Conservation (phyloP, 305 asterid species). For the Nicotiana rustica region DNA sequence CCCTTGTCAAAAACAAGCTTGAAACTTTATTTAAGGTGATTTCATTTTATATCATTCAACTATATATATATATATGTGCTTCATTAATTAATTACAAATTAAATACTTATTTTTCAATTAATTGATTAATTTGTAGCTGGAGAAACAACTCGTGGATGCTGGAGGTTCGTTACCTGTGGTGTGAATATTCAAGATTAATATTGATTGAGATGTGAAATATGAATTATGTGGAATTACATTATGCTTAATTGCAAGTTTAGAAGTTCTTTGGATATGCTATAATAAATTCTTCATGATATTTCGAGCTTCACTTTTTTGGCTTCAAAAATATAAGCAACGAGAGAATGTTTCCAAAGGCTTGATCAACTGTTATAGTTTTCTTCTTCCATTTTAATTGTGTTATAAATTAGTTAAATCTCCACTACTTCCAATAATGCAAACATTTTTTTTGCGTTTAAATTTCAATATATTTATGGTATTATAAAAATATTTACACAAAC, state of each 20-base stretch:
- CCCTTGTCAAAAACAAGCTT: constrained; percentile 20
- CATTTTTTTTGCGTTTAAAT: no score
- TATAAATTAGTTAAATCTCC: no score
- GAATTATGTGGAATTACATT: constrained; percentile 1
- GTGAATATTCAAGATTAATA: constrained; percentile 14
- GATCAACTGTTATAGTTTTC: background rate
- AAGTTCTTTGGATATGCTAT: background rate
- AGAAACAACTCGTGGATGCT: constrained; percentile 34
- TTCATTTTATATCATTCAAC: background rate
- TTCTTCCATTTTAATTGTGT: background rate
- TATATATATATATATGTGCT: background rate
- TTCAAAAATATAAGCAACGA: background rate
- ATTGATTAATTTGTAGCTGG: constrained; percentile 32
- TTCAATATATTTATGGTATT: no score
- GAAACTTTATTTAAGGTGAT: constrained; percentile 33
- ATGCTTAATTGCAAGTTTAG: constrained; percentile 14
- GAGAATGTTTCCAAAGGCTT: background rate
- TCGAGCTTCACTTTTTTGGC: background rate
- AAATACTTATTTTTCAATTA: background rate
- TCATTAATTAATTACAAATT: background rate
- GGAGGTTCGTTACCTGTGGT: constrained; percentile 30
- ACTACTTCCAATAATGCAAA: no score
- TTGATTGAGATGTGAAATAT: background rate
- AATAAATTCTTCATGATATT: background rate
- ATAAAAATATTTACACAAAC: no score